Evolutionary conservation across 306 rosid genomes (phyloP).

Genomic region (Luffa acutangula): DNA sequence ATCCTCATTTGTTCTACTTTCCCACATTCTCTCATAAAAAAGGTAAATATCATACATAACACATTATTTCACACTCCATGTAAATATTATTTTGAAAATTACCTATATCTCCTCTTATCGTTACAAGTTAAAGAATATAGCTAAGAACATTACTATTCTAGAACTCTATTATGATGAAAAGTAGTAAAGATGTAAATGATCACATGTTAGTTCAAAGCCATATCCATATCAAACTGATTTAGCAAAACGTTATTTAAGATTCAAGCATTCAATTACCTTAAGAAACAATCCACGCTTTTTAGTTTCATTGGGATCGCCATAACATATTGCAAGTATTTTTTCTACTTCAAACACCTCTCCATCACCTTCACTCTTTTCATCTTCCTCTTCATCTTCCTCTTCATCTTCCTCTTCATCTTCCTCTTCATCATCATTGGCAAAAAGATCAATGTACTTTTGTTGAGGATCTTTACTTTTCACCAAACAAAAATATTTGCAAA

Average conservation of each 20-base stretch:
- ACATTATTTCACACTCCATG: not conserved
- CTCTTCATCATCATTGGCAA: slow-evolving; percentile 8
- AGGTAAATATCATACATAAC: not conserved
- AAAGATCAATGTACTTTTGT: slow-evolving; percentile 24
- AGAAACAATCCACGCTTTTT: slow-evolving; percentile 34
- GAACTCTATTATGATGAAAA: not conserved
- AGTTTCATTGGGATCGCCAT: slow-evolving; percentile 39
- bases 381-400: slow-evolving; percentile 17
- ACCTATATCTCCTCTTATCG: not conserved
- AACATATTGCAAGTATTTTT: slow-evolving; percentile 30
- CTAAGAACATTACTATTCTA: not conserved
- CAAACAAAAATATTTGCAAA: slow-evolving; percentile 40
- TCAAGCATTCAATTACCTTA: slow-evolving; percentile 28
- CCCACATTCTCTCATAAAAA: not conserved
- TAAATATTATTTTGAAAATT: not conserved
- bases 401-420: slow-evolving; percentile 15
- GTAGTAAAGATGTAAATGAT: not conserved
- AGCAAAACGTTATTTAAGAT: not conserved
- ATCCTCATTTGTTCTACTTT: not conserved
- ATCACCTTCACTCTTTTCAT: slow-evolving; percentile 1
- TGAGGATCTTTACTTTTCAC: slow-evolving; percentile 22
- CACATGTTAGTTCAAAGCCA: not conserved
- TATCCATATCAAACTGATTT: not conserved
- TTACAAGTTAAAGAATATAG: not conserved
- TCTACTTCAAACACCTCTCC: slow-evolving; percentile 57